Evolutionary conservation across 2,329 filamentous ascomycete genomes (phyloP).

Genomic region (Penicillium sp.): DNA sequence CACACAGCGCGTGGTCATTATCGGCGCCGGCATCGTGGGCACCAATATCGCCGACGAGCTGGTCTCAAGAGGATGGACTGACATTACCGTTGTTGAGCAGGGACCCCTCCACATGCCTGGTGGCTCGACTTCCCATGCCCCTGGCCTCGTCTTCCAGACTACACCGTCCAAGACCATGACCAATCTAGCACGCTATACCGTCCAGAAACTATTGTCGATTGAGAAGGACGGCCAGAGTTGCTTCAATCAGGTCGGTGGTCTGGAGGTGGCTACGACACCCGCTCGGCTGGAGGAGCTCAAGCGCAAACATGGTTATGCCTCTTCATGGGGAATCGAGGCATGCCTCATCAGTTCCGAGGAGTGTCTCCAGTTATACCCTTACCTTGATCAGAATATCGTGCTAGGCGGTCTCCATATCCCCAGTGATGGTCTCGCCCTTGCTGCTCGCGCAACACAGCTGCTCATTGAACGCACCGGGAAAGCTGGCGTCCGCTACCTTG

Average conservation of each 20-base stretch:
- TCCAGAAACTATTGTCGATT: constrained; percentile 59
- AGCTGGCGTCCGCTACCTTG: constrained; percentile 60
- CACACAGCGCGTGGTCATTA: constrained; percentile 55
- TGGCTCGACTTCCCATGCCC: constrained; percentile 65
- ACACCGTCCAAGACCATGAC: constrained; percentile 52
- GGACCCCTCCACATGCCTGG: constrained; percentile 63
- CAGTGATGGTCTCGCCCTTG: constrained; percentile 60
- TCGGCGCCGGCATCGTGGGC: constrained; percentile 65
- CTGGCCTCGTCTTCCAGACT: constrained; percentile 64
- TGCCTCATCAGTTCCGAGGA: constrained; percentile 53
- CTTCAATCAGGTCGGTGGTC: constrained; percentile 62
- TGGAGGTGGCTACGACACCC: constrained; percentile 63
- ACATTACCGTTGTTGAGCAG: constrained; percentile 66
- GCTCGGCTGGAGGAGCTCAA: constrained; percentile 61
- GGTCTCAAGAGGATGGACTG: constrained; percentile 59
- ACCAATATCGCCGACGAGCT: constrained; percentile 65
- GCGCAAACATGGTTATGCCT: constrained; percentile 61
- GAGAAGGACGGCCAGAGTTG: constrained; percentile 52
- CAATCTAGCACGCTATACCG: constrained; percentile 60
- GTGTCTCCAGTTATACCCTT: constrained; percentile 56
- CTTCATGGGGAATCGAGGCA: constrained; percentile 61
- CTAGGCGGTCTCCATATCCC: constrained; percentile 62
- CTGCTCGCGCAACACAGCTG: constrained; percentile 61
- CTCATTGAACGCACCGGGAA: constrained; percentile 59
- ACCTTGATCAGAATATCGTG: constrained; percentile 54